phyloP scores from a whole-genome alignment of 2,329 filamentous ascomycete genomes.

The Sporothrix variecibatus region DNA sequence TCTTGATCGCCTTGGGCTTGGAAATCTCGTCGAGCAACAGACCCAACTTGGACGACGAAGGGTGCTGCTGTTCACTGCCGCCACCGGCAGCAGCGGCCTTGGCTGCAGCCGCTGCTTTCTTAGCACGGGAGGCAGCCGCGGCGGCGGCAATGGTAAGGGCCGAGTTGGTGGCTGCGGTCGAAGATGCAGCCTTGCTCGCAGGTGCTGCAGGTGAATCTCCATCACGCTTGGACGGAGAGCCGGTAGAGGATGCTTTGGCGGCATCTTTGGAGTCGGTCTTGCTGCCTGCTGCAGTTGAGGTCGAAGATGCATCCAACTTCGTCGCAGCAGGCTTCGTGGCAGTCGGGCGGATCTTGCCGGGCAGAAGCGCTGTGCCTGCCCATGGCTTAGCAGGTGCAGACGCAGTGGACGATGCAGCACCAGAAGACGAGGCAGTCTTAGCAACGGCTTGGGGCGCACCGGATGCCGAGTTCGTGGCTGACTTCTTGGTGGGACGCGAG shows the following conservation, averaged over 20 bases:
- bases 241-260: constrained; percentile 6
- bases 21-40: constrained; percentile 55
- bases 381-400: constrained; percentile 35
- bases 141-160: not conserved
- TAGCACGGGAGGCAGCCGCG: constrained; percentile 31
- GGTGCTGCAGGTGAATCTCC: not conserved
- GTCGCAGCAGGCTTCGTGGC: constrained; percentile 41
- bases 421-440: constrained; percentile 36
- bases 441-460: constrained; percentile 30
- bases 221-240: constrained; percentile 19
- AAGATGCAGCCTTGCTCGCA: not conserved
- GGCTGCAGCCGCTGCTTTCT: constrained; percentile 29
- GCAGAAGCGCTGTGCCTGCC: constrained; percentile 41
- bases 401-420: constrained; percentile 35
- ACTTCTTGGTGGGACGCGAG: constrained; percentile 43
- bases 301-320: constrained; percentile 15
- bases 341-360: constrained; percentile 51
- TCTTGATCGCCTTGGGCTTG: constrained; percentile 49
- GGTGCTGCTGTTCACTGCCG: not conserved
- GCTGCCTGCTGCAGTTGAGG: constrained; percentile 27
- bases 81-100: constrained; percentile 35
- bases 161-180: not conserved
- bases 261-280: constrained; percentile 13
- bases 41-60: constrained; percentile 52
- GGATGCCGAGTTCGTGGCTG: constrained; percentile 38